These are phyloP conservation scores for Phytophthora kernoviae DNA, from an alignment of 352 stramenopile species.

Conservation along the genomic window DNA sequence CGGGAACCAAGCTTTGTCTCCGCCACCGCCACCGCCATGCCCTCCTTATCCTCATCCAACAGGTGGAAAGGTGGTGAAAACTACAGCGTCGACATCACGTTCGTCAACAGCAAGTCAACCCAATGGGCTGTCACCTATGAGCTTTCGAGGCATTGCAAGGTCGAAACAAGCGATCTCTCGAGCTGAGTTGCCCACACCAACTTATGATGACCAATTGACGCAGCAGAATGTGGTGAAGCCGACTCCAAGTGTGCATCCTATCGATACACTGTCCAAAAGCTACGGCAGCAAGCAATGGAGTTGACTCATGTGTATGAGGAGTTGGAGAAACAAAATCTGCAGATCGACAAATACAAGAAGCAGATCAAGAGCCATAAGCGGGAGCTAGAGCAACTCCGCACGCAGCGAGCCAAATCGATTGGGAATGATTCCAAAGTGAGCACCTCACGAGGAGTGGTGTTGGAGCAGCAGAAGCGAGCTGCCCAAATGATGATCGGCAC, in stretches of 20 bases:
- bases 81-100: neutral
- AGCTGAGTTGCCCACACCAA: conserved; percentile 2
- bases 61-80: neutral
- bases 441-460: conserved; percentile 1
- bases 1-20: conserved; percentile 24
- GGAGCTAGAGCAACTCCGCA: conserved; percentile 46
- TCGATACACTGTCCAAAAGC: conserved; percentile 78
- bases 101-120: conserved; percentile 3
- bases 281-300: conserved; percentile 71
- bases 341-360: conserved; percentile 40
- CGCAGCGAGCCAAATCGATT: conserved; percentile 23
- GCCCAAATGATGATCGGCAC: conserved; percentile 35
- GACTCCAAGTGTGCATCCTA: conserved; percentile 44
- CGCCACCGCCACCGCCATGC: conserved; percentile 22
- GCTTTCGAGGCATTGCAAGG: neutral
- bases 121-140: conserved; percentile 2
- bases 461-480: conserved; percentile 29
- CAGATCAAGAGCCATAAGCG: conserved; percentile 50
- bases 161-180: conserved; percentile 8
- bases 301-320: conserved; percentile 76
- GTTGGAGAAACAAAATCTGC: conserved; percentile 58
- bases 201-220: neutral
- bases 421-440: conserved; percentile 11
- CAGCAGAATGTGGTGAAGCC: conserved; percentile 20
- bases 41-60: conserved; percentile 13